Conservation (phyloP, 164 flowering plant genomes). For the Kalanchoe fedtschenkoi region DNA sequence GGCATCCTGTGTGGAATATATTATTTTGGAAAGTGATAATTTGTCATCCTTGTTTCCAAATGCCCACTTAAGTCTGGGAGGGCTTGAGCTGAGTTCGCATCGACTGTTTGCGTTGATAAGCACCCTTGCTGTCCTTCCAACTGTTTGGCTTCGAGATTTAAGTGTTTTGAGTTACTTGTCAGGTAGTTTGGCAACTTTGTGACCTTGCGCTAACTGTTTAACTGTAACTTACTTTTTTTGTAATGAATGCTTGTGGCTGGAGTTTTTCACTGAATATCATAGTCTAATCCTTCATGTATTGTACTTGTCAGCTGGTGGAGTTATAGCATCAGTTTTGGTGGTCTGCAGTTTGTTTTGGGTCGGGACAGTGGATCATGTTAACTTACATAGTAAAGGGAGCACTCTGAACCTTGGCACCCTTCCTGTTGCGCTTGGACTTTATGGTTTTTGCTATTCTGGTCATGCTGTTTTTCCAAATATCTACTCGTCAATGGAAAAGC, state of each 20-base stretch:
- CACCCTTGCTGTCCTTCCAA: slow-evolving; percentile 82
- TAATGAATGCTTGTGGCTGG: too few relatives aligned
- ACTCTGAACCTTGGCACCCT: slow-evolving; percentile 54
- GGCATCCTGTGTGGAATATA: slow-evolving; percentile 92
- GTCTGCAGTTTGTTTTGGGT: slow-evolving; percentile 81
- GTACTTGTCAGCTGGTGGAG: slow-evolving; percentile 78
- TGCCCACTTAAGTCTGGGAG: slow-evolving; percentile 64
- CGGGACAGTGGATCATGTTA: slow-evolving; percentile 74
- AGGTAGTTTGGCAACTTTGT: slow-evolving; percentile 27
- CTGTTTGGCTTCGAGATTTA: slow-evolving; percentile 80
- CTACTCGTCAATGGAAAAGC: slow-evolving; percentile 83
- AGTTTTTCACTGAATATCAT: too few relatives aligned
- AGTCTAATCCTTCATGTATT: background rate
- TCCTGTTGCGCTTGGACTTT: slow-evolving; percentile 93
- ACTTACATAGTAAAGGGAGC: slow-evolving; percentile 42
- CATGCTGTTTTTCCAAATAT: slow-evolving; percentile 99
- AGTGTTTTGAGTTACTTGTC: slow-evolving; percentile 85
- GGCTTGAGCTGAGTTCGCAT: slow-evolving; percentile 37
- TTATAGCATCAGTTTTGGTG: slow-evolving; percentile 68
- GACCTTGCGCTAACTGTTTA: background rate
- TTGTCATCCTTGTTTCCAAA: slow-evolving; percentile 78
- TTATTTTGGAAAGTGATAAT: slow-evolving; percentile 84
- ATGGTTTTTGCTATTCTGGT: slow-evolving; percentile 91
- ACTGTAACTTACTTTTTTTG: background rate
- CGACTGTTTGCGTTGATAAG: slow-evolving; percentile 66